Percentiles rank a stretch among this genome's conserved stretches.
Conservation (phyloP, 148 eudicot species). For the Amaranthus palmeri region DNA sequence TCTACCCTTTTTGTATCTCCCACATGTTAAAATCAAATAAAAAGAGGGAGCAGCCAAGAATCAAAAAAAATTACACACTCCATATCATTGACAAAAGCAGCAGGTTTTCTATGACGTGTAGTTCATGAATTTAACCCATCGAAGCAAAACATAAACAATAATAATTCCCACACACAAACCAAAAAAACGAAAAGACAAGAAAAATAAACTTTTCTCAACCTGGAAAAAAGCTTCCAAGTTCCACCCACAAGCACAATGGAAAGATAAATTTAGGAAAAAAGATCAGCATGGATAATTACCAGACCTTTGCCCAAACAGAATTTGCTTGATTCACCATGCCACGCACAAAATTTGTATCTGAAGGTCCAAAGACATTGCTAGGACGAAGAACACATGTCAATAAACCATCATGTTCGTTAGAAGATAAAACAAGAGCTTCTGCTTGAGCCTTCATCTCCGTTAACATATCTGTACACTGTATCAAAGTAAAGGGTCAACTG, state of each 20-base stretch:
- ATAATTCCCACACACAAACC: no score
- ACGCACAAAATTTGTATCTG: conserved; percentile 58
- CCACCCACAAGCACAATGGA: background rate
- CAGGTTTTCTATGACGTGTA: no score
- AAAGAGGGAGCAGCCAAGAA: no score
- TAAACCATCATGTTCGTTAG: conserved; percentile 63
- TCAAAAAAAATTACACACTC: no score
- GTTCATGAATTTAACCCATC: no score
- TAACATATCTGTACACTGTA: conserved; percentile 60
- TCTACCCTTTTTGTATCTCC: no score
- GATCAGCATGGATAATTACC: conserved; percentile 25
- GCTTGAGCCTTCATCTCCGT: conserved; percentile 84
- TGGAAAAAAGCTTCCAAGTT: no score
- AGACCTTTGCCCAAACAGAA: conserved; percentile 76
- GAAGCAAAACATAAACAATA: no score
- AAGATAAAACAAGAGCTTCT: conserved; percentile 66
- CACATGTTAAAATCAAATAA: no score
- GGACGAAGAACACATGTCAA: conserved; percentile 88
- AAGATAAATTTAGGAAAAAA: background rate
- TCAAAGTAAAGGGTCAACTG: conserved; percentile 18
- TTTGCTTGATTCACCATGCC: conserved; percentile 62
- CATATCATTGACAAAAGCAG: no score
- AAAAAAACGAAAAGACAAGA: no score
- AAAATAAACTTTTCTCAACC: no score
- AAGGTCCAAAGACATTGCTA: conserved; percentile 90